Evolutionary conservation across 805 yeast genomes (phyloP).

Genomic region (Starmerella bombi): DNA sequence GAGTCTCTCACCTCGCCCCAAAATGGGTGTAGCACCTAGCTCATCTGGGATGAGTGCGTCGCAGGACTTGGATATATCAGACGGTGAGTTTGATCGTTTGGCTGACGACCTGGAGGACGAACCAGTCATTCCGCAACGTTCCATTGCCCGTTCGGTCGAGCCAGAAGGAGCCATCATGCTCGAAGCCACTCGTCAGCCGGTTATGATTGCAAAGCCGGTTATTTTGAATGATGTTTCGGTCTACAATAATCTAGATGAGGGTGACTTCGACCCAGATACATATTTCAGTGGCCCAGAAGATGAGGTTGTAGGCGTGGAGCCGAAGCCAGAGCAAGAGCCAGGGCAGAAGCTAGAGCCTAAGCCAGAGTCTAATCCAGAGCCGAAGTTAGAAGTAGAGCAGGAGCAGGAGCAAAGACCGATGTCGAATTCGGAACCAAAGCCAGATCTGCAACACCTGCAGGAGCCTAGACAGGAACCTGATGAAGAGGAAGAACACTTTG

Average conservation of each 20-base stretch:
- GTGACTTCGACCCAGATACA: slow-evolving; percentile 3
- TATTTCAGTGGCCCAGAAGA: slow-evolving; percentile 7
- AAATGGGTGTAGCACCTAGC: too few relatives aligned
- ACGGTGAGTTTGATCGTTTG: background rate
- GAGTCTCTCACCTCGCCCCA: too few relatives aligned
- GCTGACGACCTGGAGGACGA: background rate
- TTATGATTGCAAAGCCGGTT: slow-evolving; percentile 12
- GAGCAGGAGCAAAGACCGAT: too few relatives aligned
- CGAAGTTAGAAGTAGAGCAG: too few relatives aligned
- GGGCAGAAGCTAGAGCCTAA: background rate
- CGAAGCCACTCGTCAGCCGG: slow-evolving; percentile 15
- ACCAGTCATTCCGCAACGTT: slow-evolving; percentile 14
- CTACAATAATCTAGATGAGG: background rate
- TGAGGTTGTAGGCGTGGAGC: background rate
- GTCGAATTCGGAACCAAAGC: too few relatives aligned
- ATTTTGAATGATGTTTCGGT: slow-evolving; percentile 1
- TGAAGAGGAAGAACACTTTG: slow-evolving; percentile 1
- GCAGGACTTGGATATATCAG: too few relatives aligned
- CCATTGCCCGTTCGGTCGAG: slow-evolving; percentile 15
- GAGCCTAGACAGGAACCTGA: background rate
- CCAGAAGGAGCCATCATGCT: slow-evolving; percentile 13
- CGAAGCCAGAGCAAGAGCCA: background rate
- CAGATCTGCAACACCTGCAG: too few relatives aligned
- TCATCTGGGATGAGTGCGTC: too few relatives aligned
- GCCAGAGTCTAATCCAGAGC: too few relatives aligned